These are phyloP conservation scores for Agaricus subrufescens DNA, from an alignment of 768 basidiomycete genomes.

Conservation along the genomic window DNA sequence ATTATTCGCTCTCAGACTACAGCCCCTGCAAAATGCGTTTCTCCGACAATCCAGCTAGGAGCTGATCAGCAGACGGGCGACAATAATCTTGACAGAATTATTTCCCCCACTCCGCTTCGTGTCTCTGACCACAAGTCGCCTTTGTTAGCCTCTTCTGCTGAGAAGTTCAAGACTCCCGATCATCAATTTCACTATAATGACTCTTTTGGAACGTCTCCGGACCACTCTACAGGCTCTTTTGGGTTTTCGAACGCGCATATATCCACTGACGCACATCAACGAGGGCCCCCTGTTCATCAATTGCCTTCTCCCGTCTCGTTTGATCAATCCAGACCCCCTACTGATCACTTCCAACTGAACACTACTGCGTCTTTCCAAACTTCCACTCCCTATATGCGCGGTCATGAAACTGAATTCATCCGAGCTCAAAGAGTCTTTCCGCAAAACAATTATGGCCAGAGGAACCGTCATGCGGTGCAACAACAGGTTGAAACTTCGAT, in stretches of 20 bases:
- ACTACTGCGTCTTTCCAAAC: neutral
- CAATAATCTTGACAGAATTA: neutral
- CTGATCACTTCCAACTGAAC: neutral
- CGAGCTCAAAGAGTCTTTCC: neutral
- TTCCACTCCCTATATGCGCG: neutral
- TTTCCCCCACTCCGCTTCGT: neutral
- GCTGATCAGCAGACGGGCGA: neutral
- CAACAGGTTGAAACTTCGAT: neutral
- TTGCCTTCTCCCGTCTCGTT: constrained; percentile 3
- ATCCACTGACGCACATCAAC: neutral
- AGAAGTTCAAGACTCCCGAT: neutral
- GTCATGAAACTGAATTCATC: neutral
- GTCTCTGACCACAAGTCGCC: neutral
- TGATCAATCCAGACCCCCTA: neutral
- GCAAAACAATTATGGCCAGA: neutral
- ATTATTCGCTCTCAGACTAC: constrained; percentile 3
- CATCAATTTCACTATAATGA: neutral
- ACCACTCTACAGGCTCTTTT: neutral
- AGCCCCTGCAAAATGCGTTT: neutral
- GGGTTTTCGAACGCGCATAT: constrained; percentile 7
- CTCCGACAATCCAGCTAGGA: neutral
- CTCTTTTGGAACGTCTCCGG: neutral
- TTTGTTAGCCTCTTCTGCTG: neutral
- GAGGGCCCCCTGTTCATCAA: neutral
- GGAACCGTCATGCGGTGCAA: neutral